Evolutionary conservation across 345 rosid species (phyloP).

Genomic region (Eucalyptus erythrocorys): DNA sequence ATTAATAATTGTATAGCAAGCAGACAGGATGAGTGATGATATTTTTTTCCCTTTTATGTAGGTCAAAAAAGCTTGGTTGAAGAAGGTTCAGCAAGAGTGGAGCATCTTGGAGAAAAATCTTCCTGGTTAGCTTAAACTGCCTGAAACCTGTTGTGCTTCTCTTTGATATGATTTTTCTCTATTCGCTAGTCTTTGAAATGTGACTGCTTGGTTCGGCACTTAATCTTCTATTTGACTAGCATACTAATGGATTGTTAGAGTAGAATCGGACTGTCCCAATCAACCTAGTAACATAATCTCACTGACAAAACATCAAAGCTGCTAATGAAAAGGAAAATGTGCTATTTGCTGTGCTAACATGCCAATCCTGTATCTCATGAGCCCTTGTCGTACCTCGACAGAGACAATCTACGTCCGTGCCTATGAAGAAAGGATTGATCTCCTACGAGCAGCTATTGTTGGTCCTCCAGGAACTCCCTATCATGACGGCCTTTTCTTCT

Average conservation of each 20-base stretch:
- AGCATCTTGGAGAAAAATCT: constrained; percentile 56
- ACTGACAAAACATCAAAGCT: background rate
- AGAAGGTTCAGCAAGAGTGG: constrained; percentile 94
- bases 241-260: background rate
- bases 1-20: background rate
- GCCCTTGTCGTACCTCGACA: constrained; percentile 3
- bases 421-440: constrained; percentile 86
- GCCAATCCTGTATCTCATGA: background rate
- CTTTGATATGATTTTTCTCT: background rate
- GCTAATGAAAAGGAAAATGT: background rate
- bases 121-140: constrained; percentile 43
- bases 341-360: background rate
- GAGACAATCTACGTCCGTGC: constrained; percentile 74
- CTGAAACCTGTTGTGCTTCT: background rate
- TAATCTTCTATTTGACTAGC: background rate
- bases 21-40: background rate
- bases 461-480: constrained; percentile 92
- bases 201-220: background rate
- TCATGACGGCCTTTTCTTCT: constrained; percentile 88
- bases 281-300: background rate
- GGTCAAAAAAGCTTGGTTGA: constrained; percentile 70
- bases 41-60: constrained; percentile 4
- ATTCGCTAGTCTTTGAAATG: background rate
- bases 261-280: background rate
- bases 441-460: constrained; percentile 67